Percentiles rank a stretch among this genome's conserved stretches.
These are phyloP conservation scores for Coprinellus micaceus DNA, from an alignment of 768 basidiomycete species.

Conservation along the genomic window DNA sequence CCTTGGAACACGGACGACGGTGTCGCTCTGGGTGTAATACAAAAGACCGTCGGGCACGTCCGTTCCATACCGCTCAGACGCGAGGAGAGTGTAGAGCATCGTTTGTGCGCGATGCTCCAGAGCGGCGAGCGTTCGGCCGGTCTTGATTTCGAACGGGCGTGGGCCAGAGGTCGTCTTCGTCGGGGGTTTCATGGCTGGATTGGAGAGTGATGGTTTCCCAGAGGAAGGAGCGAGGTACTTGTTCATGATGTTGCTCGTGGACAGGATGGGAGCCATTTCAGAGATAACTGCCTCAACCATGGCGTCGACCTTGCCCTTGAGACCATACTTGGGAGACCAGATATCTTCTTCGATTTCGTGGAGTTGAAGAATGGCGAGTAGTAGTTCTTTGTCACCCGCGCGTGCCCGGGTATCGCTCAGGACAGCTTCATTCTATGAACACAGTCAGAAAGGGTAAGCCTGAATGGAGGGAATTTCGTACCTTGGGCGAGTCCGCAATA, in stretches of 20 bases:
- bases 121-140: slow-evolving; percentile 67
- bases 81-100: slow-evolving; percentile 90
- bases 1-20: slow-evolving; percentile 74
- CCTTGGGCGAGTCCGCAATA: slow-evolving; percentile 62
- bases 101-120: slow-evolving; percentile 98
- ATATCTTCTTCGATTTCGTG: slow-evolving; percentile 96
- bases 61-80: slow-evolving; percentile 85
- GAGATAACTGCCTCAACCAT: slow-evolving; percentile 69
- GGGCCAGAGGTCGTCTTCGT: slow-evolving; percentile 34
- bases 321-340: slow-evolving; percentile 91
- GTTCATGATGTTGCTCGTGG: slow-evolving; percentile 13
- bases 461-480: slow-evolving; percentile 21
- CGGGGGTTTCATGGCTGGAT: slow-evolving; percentile 2
- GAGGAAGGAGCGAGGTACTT: slow-evolving; percentile 7
- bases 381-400: slow-evolving; percentile 42
- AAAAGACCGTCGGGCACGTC: slow-evolving; percentile 80
- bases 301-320: slow-evolving; percentile 95
- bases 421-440: slow-evolving; percentile 52
- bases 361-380: slow-evolving; percentile 69
- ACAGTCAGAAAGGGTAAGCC: background rate
- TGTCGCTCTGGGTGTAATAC: slow-evolving; percentile 91
- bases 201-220: background rate
- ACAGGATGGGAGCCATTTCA: slow-evolving; percentile 33
- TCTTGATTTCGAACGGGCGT: slow-evolving; percentile 94
- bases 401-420: slow-evolving; percentile 65